Conservation (phyloP, 352 stramenopile genomes). For the Pilasporangium apinafurcum region DNA sequence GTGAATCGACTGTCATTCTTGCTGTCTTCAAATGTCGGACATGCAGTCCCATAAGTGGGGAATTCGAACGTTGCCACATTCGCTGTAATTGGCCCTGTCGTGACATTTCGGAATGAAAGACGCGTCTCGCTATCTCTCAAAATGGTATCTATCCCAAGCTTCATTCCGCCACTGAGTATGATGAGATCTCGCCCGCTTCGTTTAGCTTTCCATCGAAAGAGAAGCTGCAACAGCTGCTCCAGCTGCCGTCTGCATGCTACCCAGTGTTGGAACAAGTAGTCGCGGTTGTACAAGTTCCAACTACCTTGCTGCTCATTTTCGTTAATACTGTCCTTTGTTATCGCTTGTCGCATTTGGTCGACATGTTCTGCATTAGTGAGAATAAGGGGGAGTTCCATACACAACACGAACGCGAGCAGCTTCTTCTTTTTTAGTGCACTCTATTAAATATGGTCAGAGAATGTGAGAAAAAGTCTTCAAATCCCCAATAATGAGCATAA, state of each 20-base stretch:
- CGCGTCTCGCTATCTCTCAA: conserved; percentile 37
- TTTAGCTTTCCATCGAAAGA: conserved; percentile 79
- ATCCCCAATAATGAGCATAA: neutral
- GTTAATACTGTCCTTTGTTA: neutral
- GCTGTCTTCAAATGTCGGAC: conserved; percentile 29
- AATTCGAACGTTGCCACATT: conserved; percentile 45
- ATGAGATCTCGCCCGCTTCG: conserved; percentile 56
- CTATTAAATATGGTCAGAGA: conserved; percentile 7
- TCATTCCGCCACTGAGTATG: conserved; percentile 62
- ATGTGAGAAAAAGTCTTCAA: neutral
- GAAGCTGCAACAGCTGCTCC: conserved; percentile 54
- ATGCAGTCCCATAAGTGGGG: conserved; percentile 36
- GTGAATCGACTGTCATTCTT: conserved; percentile 49
- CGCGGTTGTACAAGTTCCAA: conserved; percentile 58
- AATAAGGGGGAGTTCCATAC: conserved; percentile 61
- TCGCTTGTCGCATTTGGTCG: conserved; percentile 35
- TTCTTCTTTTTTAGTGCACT: conserved; percentile 60
- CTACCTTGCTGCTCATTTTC: neutral
- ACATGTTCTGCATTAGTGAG: conserved; percentile 40
- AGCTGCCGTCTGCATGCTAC: conserved; percentile 57
- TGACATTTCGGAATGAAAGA: conserved; percentile 48
- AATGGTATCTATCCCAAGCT: conserved; percentile 55
- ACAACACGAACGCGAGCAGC: conserved; percentile 49
- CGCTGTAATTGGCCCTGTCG: conserved; percentile 54
- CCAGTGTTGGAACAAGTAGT: conserved; percentile 51